These are phyloP conservation scores for Setomelanomma holmii DNA, from an alignment of 2,329 filamentous ascomycete genomes.

Conservation along the genomic window DNA sequence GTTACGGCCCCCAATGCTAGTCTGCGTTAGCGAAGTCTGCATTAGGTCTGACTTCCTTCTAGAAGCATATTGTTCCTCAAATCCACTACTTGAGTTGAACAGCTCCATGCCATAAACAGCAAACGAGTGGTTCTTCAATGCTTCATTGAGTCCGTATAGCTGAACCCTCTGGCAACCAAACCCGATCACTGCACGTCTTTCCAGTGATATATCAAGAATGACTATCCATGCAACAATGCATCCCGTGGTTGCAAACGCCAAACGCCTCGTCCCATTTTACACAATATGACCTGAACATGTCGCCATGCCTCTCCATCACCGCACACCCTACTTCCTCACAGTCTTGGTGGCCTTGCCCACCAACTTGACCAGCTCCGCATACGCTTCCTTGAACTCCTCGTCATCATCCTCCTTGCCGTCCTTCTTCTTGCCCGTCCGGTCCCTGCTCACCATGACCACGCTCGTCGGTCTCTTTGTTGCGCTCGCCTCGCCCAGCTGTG, in stretches of 20 bases:
- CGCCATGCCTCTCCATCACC: not conserved
- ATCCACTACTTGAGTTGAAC: too few species aligned
- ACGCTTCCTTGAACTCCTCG: constrained; percentile 59
- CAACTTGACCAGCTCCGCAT: constrained; percentile 64
- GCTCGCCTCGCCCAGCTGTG: constrained; percentile 90
- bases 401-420: constrained; percentile 56
- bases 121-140: too few species aligned
- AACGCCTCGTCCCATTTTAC: constrained; percentile 4
- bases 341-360: constrained; percentile 65
- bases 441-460: constrained; percentile 81
- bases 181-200: too few species aligned
- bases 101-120: too few species aligned
- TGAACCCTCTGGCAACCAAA: too few species aligned
- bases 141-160: too few species aligned
- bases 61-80: too few species aligned
- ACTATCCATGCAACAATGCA: not conserved
- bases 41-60: too few species aligned
- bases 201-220: too few species aligned
- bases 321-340: constrained; percentile 59
- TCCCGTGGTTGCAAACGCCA: constrained; percentile 1
- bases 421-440: constrained; percentile 57
- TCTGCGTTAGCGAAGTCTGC: too few species aligned
- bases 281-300: not conserved
- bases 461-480: constrained; percentile 96
- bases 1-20: too few species aligned